These are phyloP conservation scores for Nicotiana tomentosiformis DNA, from an alignment of 257 asterid species.

Conservation along the genomic window DNA sequence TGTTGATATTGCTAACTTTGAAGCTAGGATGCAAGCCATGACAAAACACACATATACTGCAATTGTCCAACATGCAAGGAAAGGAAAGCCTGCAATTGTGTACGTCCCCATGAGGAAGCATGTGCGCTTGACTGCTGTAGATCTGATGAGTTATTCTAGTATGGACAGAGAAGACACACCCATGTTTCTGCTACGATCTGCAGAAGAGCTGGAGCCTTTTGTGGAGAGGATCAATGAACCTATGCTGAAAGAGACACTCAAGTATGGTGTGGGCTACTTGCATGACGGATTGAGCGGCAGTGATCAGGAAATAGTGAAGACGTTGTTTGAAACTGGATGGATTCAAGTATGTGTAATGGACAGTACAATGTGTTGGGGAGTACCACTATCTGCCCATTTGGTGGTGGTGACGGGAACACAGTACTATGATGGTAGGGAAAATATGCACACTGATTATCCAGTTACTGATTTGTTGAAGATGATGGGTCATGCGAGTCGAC, in stretches of 20 bases:
- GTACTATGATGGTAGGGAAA: constrained; percentile 35
- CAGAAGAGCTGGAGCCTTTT: constrained; percentile 27
- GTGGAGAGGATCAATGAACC: constrained; percentile 31
- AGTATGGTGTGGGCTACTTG: constrained; percentile 38
- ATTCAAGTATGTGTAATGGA: constrained; percentile 44
- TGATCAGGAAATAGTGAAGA: constrained; percentile 36
- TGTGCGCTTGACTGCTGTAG: constrained; percentile 39
- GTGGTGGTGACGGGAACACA: constrained; percentile 47
- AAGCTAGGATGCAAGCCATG: constrained; percentile 47
- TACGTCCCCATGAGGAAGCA: constrained; percentile 44
- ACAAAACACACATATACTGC: constrained; percentile 40
- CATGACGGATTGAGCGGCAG: constrained; percentile 33
- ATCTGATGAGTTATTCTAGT: constrained; percentile 34
- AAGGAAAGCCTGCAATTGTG: constrained; percentile 37
- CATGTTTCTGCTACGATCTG: constrained; percentile 24
- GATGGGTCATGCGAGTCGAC: constrained; percentile 50
- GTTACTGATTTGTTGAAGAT: constrained; percentile 39
- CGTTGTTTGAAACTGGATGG: constrained; percentile 38
- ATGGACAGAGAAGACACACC: constrained; percentile 22
- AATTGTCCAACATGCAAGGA: constrained; percentile 34
- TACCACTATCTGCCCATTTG: constrained; percentile 34
- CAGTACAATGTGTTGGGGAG: constrained; percentile 40
- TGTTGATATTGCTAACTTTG: constrained; percentile 39
- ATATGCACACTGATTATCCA: constrained; percentile 39
- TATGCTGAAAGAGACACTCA: constrained; percentile 25